Base-by-base conservation (phyloP, 768 basidiomycete genomes). In the Xanthoconium stramineum region DNA sequence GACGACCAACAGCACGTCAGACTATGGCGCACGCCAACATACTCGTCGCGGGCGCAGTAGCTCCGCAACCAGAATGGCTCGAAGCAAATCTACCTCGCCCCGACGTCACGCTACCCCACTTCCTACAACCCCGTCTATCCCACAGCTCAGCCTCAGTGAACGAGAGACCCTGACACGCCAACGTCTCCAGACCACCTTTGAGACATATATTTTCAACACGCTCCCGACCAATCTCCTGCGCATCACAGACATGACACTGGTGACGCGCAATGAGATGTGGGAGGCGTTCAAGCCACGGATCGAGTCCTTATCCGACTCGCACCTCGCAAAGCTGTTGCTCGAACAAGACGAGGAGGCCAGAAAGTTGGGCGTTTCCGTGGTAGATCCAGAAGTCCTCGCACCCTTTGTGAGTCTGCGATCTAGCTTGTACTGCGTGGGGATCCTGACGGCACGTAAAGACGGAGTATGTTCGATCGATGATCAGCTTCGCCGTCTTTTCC, bases 401-500 rank as follows among this genome's bases (percentile, higher is more conserved):
- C 61, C 66, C 1, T 68, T 68, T 50, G 63, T 68, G 44, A 52
- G 65, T 57, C 28, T 4, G 3, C 17, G 10, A 8, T 36, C 20
- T 24, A 9, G 10, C 6, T 24, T 39, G 12, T 11, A 1, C 35
- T 28, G 19, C 5, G 2, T 6, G 3, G 17, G 4, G 8, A 49
- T 48, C 48, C 51, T 65, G 42, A 68, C 6, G 28, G 42, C n/a
- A 30, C 35, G 1, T 20, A 36, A 53, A 68, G 66, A 63, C 49
- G 1, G 52, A 59, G 33, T 59, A 61, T 29, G 36, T 68, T 37
- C 57, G 59, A 32, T 9, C 45, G 29, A 58, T 63, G 57, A 52
- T 68, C 49, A 59, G 40, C 46, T 68, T 70, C 8, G 67, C 66
- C 50, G 39, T 65, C 36, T 58, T 68, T 47, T 68, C 67, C n/a